Conservation (phyloP, 192 early-diverging fungal genomes). For the Podila verticillata region DNA sequence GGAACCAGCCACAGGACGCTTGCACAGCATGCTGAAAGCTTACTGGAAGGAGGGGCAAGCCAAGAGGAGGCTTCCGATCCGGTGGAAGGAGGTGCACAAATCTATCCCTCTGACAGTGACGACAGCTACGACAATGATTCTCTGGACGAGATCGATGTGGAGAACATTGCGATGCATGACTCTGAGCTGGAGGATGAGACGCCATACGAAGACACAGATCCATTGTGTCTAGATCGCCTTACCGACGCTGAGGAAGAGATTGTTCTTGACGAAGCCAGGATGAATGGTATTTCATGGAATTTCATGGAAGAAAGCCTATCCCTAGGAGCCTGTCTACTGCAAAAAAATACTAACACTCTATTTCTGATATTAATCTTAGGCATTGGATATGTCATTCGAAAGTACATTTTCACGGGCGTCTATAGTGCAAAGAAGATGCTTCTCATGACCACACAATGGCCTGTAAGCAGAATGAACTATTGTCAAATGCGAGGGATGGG, state of each 20-base stretch:
- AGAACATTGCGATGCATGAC: constrained; percentile 54
- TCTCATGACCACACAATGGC: neutral
- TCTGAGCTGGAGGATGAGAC: constrained; percentile 26
- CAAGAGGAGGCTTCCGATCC: constrained; percentile 7
- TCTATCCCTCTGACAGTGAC: constrained; percentile 8
- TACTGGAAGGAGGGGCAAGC: neutral
- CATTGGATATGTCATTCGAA: constrained; percentile 9
- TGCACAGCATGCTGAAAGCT: neutral
- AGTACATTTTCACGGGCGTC: constrained; percentile 3
- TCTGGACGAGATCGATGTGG: constrained; percentile 41
- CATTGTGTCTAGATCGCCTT: constrained; percentile 15
- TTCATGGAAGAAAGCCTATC: too few species aligned
- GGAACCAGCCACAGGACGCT: neutral
- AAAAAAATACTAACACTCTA: neutral
- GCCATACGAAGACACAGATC: constrained; percentile 22
- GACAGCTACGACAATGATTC: constrained; percentile 38
- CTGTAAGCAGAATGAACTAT: neutral
- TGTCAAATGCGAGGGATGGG: neutral
- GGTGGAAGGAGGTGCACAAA: constrained; percentile 9
- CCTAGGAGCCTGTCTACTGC: too few species aligned
- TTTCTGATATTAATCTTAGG: constrained; percentile 5
- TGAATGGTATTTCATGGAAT: constrained; percentile 25
- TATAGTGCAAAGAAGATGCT: constrained; percentile 13
- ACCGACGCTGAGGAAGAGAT: constrained; percentile 19
- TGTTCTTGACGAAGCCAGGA: constrained; percentile 22